Base-by-base conservation (phyloP, 176 grass and related monocot genomes). In the Musa schizocarpa region DNA sequence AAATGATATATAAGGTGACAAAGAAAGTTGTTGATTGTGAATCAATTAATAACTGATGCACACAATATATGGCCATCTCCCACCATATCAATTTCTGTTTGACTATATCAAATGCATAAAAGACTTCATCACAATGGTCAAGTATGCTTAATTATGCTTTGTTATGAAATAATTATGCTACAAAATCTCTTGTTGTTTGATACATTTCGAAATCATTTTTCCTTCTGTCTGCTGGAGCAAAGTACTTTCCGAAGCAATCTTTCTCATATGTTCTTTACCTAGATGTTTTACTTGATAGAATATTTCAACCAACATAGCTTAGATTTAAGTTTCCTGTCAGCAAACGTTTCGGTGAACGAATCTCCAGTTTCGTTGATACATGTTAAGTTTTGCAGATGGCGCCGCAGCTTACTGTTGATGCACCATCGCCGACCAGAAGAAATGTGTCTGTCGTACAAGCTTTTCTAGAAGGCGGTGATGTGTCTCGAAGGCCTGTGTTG, bases 371-470 rank as follows among this genome's bases (percentile, higher is more conserved):
- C 54, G 64, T 21, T 48, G 27, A 76, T 77, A 69, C 73, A 26
- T 21, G 49, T 58, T 19, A n/a, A 53, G 67, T 56, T 58, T 74
- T 82, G 79, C 74, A 86, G 84, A 86, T 48, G 71, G 79, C 64
- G 26, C 34, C 75, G 4, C 75, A 79, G 20, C 74, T 82, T 55
- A 61, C 34, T 78, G 13, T 86, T 9, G 78, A 82, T 43, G 79
- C 82, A 78, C 75, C 67, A 61, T 48, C 75, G 43, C 25, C 49
- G 13, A 50, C 25, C 10, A 50, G 26, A 55, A 81, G 53, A 19
- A 63, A 54, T 70, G 78, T 77, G 29, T 78, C 78, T 0, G 54
- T 85, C 73, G 63, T 80, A 50, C 59, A 78, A 66, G 50, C 83
- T 11, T 66, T 68, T n/a, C 71, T 77, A 23, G 16, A 78, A 22